Base-by-base conservation (phyloP, 2,329 filamentous ascomycete species). In the Mycosphaerella sp. region DNA sequence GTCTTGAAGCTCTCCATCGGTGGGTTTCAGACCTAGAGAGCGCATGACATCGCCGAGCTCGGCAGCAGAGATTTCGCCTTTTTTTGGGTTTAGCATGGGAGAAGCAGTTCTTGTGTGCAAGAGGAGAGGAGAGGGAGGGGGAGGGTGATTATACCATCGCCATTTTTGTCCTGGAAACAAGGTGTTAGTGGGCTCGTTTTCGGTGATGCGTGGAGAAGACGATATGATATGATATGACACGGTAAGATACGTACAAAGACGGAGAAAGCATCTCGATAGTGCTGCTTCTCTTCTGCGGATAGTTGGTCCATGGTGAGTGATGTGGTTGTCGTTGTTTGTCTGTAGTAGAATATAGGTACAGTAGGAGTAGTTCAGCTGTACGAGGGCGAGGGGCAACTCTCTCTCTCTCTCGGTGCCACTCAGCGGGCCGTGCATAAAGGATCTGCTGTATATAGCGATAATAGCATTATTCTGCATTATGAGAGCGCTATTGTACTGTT, bases 31-130 rank as follows among this genome's bases (percentile, higher is more conserved):
- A 32, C 54, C 54, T 4, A 57, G 46, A 14, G 52, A 52, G 16
- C 52, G 52, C 54, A 57, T 57, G 14, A 57, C 54, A 30, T 49
- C 49, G 42, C 54, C 54, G 9, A 57, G 52, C 34, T 57, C 54
- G 25, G 49, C 52, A 10, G 54, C 52, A 21, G 54, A 54, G 41
- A 57, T 57, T 40, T 54, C 54, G 45, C 54, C 54, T 57, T 27
- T 9, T 2, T 16, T 39, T 13, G 7, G 1, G 17, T 18, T 41
- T n/a, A n/a, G n/a, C n/a, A 41, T 17, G 3, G 12, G 2, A 13
- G 17, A 5, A 41, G 2, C 17, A 13, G 39, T 21, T 13, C 8
- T 6, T 10, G 30, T 28, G 9, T 12, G 30, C 27, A 21, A 34
- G 32, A 4, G 17, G n/a, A 17, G n/a, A 35, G 41, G 30, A 37